Evolutionary conservation across 768 basidiomycete species (phyloP).

Genomic region (Boletus reticuloceps): DNA sequence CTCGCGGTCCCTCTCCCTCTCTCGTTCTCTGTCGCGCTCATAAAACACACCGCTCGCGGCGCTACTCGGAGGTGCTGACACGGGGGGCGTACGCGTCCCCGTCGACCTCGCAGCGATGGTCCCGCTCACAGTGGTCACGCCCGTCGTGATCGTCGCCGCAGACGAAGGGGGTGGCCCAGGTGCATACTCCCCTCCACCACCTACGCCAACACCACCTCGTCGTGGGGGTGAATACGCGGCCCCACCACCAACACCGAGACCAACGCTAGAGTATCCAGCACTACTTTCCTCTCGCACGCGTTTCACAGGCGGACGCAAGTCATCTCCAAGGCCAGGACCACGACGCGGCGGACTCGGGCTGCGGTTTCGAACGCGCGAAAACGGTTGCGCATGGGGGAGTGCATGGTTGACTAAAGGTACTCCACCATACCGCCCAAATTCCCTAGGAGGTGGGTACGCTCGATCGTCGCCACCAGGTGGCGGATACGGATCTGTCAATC

Average conservation of each 20-base stretch:
- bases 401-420: constrained; percentile 11
- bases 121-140: background rate
- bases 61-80: constrained; percentile 24
- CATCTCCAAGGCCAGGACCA: constrained; percentile 31
- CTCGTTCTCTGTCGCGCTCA: constrained; percentile 19
- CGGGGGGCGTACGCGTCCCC: constrained; percentile 21
- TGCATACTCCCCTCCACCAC: constrained; percentile 17
- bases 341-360: constrained; percentile 42
- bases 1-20: constrained; percentile 33
- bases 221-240: constrained; percentile 32
- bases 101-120: constrained; percentile 3
- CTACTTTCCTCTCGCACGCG: constrained; percentile 44
- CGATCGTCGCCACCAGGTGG: constrained; percentile 22
- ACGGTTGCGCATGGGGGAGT: constrained; percentile 11
- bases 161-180: constrained; percentile 23
- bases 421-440: constrained; percentile 24
- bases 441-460: constrained; percentile 24
- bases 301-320: constrained; percentile 44
- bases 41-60: constrained; percentile 30
- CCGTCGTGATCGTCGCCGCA: constrained; percentile 4
- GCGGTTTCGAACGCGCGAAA: constrained; percentile 43
- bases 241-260: background rate
- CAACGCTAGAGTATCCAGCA: constrained; percentile 9
- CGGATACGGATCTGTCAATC: constrained; percentile 28
- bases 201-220: constrained; percentile 5